Evolutionary conservation across 306 rosid genomes (phyloP).

Genomic region (Cicer yamashitae): DNA sequence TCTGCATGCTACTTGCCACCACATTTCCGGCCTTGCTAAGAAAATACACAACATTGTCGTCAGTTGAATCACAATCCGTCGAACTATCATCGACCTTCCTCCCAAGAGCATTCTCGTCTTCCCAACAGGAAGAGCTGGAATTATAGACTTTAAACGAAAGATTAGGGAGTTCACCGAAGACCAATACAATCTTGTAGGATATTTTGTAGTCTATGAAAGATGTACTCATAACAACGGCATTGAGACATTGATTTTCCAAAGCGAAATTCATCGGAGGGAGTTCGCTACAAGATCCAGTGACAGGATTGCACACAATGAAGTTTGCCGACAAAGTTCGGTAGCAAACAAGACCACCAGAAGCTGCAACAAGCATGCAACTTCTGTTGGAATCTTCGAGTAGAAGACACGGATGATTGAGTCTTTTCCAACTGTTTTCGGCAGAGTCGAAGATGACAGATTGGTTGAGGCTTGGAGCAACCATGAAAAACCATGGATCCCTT

Average conservation of each 20-base stretch:
- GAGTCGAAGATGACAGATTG: conserved; percentile 74
- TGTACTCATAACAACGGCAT: conserved; percentile 80
- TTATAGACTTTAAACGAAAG: conserved; percentile 64
- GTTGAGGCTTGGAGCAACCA: conserved; percentile 77
- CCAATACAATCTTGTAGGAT: conserved; percentile 71
- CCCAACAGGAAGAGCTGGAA: conserved; percentile 71
- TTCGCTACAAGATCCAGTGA: conserved; percentile 63
- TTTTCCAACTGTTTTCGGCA: conserved; percentile 76
- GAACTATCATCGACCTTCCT: conserved; percentile 53
- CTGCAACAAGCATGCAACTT: conserved; percentile 82
- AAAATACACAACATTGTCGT: conserved; percentile 84
- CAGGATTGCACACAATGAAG: conserved; percentile 70
- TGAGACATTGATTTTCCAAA: conserved; percentile 57
- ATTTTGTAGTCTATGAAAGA: conserved; percentile 24
- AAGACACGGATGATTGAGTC: conserved; percentile 58
- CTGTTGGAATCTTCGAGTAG: conserved; percentile 48
- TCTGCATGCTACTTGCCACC: conserved; percentile 86
- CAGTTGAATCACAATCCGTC: conserved; percentile 57
- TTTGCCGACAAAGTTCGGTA: conserved; percentile 63
- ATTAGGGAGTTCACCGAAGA: conserved; percentile 74
- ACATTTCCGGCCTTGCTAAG: conserved; percentile 88
- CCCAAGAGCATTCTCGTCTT: conserved; percentile 56
- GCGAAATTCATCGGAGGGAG: conserved; percentile 66
- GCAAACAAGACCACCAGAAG: conserved; percentile 88
- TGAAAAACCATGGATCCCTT: conserved; percentile 88